Evolutionary conservation across 2,329 filamentous ascomycete genomes (phyloP).

Genomic region (Penicillium griseofulvum): DNA sequence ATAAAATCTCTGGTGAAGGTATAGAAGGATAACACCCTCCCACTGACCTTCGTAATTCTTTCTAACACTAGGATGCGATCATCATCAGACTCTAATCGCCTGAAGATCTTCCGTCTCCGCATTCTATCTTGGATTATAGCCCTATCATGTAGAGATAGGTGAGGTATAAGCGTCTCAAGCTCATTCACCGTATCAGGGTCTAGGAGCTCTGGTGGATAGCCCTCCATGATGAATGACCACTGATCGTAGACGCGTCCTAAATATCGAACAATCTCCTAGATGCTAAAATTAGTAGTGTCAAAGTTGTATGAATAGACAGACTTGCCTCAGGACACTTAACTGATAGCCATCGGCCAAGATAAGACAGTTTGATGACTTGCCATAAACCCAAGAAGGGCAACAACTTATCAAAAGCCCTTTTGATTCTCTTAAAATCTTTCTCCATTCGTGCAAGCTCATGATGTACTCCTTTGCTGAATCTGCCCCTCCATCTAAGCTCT

Average conservation of each 20-base stretch:
- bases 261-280: neutral
- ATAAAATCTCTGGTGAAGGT: slow-evolving; percentile 7
- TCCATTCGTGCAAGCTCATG: slow-evolving; percentile 1
- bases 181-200: neutral
- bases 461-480: neutral
- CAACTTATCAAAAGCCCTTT: slow-evolving; percentile 1
- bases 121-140: slow-evolving; percentile 5
- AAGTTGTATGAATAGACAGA: neutral
- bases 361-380: slow-evolving; percentile 1
- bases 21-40: slow-evolving; percentile 4
- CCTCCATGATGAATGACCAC: slow-evolving; percentile 1
- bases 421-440: slow-evolving; percentile 5
- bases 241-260: neutral
- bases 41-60: neutral
- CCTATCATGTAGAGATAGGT: neutral
- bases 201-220: slow-evolving; percentile 1
- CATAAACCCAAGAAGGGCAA: slow-evolving; percentile 4
- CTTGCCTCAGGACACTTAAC: slow-evolving; percentile 2
- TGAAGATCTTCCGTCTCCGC: neutral
- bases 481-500: slow-evolving; percentile 5
- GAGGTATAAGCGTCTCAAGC: slow-evolving; percentile 3
- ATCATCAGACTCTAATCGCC: neutral
- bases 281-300: neutral
- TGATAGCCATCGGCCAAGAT: slow-evolving; percentile 6
- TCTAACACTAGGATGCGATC: neutral